A percentile compares a stretch with the other conserved stretches of the same genome.
These are phyloP conservation scores for Thermothielavioides terrestris DNA, from an alignment of 495 filamentous ascomycete genomes.

Conservation along the genomic window DNA sequence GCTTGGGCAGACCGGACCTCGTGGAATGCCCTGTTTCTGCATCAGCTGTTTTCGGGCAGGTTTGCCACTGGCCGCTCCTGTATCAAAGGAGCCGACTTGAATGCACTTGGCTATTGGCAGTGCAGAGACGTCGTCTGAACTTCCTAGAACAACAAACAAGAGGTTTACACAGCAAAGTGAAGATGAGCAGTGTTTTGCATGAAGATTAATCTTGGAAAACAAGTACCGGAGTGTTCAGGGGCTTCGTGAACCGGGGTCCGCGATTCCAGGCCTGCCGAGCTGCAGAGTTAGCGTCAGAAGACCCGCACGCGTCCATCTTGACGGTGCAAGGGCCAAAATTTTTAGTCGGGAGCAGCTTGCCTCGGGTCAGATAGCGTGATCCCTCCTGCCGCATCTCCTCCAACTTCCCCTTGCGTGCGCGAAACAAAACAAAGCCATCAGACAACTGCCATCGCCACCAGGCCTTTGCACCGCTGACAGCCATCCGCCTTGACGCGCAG, in stretches of 20 bases:
- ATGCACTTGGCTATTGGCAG: too few species aligned
- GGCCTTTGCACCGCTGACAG: background rate
- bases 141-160: too few species aligned
- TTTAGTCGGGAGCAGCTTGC: slow-evolving; percentile 14
- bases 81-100: too few species aligned
- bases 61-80: too few species aligned
- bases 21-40: too few species aligned
- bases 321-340: slow-evolving; percentile 16
- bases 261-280: background rate
- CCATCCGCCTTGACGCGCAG: too few species aligned
- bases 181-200: too few species aligned
- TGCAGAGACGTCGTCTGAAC: too few species aligned
- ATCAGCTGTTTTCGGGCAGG: too few species aligned
- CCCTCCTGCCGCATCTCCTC: slow-evolving; percentile 15
- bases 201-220: background rate
- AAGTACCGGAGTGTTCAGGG: background rate
- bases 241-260: background rate
- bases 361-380: slow-evolving; percentile 19
- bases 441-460: background rate
- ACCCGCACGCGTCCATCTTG: background rate
- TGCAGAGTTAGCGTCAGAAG: background rate
- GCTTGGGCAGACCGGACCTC: too few species aligned
- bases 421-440: background rate
- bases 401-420: background rate
- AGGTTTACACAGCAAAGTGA: too few species aligned